Base-by-base conservation (phyloP, 1,284 basidiomycete species). In the Ustilago cynodontis region DNA sequence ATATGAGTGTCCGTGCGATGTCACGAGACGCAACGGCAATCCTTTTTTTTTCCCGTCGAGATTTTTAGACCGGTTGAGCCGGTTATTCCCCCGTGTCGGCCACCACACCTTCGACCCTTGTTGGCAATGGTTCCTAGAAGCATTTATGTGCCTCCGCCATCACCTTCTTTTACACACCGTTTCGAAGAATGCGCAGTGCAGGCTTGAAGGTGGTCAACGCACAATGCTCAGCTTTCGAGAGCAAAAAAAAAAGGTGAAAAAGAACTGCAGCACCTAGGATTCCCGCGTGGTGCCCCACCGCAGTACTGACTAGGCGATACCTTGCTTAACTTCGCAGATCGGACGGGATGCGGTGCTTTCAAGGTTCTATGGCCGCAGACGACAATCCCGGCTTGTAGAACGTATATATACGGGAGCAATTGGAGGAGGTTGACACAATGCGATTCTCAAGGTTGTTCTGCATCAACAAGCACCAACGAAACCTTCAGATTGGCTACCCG, bases 301-400 rank as follows among this genome's bases (percentile, higher is more conserved):
- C 91, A 90, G 91, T 92, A 92, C 91, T 92, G 90, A 91, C 91
- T 91, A 87, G 89, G 90, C 90, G 89, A 90, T 89, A 91, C 90
- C 89, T 89, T 88, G 90, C 89, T 92, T 92, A 90, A 91, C 90
- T 91, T 89, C 90, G 89, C 90, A 91, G 90, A 91, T 91, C 90
- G 86, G 90, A 91, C 90, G 89, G 91, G 90, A 91, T 91, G 91
- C 90, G 89, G 90, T 91, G 90, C 89, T 91, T 91, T 91, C 90
- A 89, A 88, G 89, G 90, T 91, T 90, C 90, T 91, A 90, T 91
- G 90, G 90, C 90, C 90, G 88, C 90, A 90, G 90, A 91, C 91
- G 77, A 22, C 8, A 37, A 14, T 6, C 7, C 9, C 8, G 35
- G 14, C 9, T 37, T 9, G 7, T 37, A 6, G 31, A 33, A 11